Conservation (phyloP, 805 yeast genomes). For the Nakazawaea populi region DNA sequence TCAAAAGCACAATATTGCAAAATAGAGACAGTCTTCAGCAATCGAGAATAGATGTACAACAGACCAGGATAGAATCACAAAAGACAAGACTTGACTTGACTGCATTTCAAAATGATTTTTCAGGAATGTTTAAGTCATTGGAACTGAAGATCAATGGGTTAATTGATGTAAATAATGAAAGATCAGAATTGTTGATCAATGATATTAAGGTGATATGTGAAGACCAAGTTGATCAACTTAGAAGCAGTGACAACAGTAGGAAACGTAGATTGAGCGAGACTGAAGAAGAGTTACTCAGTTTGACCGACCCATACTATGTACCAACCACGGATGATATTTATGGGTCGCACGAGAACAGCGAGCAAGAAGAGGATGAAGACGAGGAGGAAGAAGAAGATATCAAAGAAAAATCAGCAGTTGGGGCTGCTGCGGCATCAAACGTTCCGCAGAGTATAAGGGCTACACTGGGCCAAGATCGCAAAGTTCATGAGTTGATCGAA, state of each 20-base stretch:
- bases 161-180: conserved; percentile 1
- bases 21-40: conserved; percentile 6
- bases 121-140: background rate
- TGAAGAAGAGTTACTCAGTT: conserved; percentile 9
- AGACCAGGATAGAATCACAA: conserved; percentile 8
- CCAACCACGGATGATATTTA: conserved; percentile 2
- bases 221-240: background rate
- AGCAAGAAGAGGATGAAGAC: background rate
- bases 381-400: background rate
- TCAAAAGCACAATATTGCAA: background rate
- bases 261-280: conserved; percentile 3
- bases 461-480: background rate
- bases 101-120: background rate
- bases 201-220: conserved; percentile 5
- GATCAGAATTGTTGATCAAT: background rate
- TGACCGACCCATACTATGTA: conserved; percentile 8
- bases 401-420: background rate
- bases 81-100: conserved; percentile 6
- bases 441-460: too few species aligned
- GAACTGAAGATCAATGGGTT: background rate
- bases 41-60: conserved; percentile 7
- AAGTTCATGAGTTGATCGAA: background rate
- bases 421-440: too few species aligned
- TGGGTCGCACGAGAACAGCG: conserved; percentile 2
- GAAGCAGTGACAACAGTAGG: background rate